phyloP scores from a whole-genome alignment of 2,329 filamentous ascomycete species.

The Samsoniella hepiali region DNA sequence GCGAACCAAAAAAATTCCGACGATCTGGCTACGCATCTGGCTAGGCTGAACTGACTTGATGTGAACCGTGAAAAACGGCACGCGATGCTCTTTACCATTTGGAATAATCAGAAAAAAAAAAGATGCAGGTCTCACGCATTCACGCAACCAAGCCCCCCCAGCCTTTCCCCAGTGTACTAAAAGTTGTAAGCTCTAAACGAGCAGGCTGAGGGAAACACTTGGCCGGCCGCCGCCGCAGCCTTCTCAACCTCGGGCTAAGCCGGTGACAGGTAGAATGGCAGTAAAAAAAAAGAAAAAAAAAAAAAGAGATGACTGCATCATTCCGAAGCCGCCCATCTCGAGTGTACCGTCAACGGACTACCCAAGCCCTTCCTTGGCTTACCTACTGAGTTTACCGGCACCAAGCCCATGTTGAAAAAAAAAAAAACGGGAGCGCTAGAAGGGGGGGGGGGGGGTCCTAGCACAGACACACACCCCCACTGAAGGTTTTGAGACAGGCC shows the following conservation, averaged over 20 bases:
- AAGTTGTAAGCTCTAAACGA: background rate
- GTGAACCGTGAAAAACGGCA: too few species aligned
- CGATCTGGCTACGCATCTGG: too few species aligned
- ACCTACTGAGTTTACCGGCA: too few species aligned
- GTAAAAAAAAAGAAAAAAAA: background rate
- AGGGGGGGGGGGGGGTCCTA: background rate
- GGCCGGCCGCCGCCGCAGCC: background rate
- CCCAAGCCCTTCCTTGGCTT: too few species aligned
- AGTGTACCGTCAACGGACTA: background rate
- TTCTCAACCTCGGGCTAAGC: background rate
- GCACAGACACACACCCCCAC: background rate
- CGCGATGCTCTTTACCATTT: too few species aligned
- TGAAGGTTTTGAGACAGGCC: conserved; percentile 2
- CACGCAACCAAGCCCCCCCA: background rate
- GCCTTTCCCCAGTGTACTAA: background rate
- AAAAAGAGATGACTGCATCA: background rate
- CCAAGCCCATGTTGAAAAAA: too few species aligned
- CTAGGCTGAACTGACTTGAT: too few species aligned
- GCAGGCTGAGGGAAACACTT: background rate
- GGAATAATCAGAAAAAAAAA: too few species aligned
- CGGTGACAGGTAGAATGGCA: background rate
- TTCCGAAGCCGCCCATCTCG: background rate
- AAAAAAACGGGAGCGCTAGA: conserved; percentile 4
- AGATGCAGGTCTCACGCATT: too few species aligned
- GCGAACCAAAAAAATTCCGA: too few species aligned